Percentiles rank a stretch among this genome's conserved stretches.
Conservation (phyloP, 345 rosid genomes). For the Dipteronia dyeriana region DNA sequence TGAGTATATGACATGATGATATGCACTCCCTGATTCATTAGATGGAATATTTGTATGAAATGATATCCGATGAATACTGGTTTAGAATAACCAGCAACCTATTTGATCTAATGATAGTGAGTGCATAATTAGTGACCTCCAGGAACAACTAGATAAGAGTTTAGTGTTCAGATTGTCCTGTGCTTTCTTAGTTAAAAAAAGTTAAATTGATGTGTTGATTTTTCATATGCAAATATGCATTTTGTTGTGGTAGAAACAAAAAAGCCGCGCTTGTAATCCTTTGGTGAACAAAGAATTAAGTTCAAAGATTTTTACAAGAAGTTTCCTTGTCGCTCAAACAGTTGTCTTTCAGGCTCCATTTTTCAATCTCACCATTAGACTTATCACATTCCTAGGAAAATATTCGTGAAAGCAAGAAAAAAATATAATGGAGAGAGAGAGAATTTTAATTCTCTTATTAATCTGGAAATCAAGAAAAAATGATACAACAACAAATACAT, state of each 20-base stretch:
- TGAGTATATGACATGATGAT: too few species aligned
- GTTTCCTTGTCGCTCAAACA: too few species aligned
- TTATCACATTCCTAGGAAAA: too few species aligned
- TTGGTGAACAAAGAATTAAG: not conserved
- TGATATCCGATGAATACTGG: not conserved
- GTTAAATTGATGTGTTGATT: not conserved
- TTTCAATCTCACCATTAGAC: too few species aligned
- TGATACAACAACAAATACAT: too few species aligned
- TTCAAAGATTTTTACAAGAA: not conserved
- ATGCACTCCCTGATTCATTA: not conserved
- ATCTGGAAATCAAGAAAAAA: too few species aligned
- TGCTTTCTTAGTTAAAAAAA: not conserved
- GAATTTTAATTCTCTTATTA: too few species aligned
- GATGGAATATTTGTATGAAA: not conserved
- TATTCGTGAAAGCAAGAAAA: too few species aligned
- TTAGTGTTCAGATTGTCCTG: not conserved
- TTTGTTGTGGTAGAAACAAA: not conserved
- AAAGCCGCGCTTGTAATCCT: not conserved
- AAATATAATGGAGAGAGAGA: too few species aligned
- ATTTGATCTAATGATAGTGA: not conserved
- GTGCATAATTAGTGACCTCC: not conserved
- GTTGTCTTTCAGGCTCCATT: not conserved
- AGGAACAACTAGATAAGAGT: not conserved
- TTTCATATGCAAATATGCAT: not conserved
- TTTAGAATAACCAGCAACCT: not conserved